Percentiles rank a stretch among this genome's conserved stretches.
Conservation (phyloP, 352 stramenopile species). For the Globisporangium splendens region DNA sequence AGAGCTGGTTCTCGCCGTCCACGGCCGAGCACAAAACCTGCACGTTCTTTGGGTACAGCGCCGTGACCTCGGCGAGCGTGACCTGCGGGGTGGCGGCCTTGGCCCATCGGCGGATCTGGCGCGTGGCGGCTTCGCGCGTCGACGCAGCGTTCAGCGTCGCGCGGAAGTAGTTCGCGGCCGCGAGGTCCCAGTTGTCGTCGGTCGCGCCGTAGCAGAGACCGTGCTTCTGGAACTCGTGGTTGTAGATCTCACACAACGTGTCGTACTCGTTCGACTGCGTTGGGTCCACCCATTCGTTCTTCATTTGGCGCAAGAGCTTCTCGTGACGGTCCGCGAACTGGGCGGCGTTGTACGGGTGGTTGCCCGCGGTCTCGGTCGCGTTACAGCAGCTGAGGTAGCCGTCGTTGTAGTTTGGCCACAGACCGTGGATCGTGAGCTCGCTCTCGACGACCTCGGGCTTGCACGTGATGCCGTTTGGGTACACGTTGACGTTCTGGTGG, state of each 20-base stretch:
- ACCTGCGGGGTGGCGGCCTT: slow-evolving; percentile 12
- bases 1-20: slow-evolving; percentile 21
- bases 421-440: slow-evolving; percentile 63
- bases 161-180: slow-evolving; percentile 61
- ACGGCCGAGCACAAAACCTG: slow-evolving; percentile 25
- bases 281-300: slow-evolving; percentile 53
- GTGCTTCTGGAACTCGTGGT: slow-evolving; percentile 85
- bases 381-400: slow-evolving; percentile 69
- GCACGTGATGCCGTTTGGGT: slow-evolving; percentile 50
- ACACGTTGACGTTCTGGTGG: slow-evolving; percentile 64
- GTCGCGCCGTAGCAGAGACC: slow-evolving; percentile 62
- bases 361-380: slow-evolving; percentile 38
- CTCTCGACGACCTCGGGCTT: slow-evolving; percentile 33
- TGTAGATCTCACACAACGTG: slow-evolving; percentile 72
- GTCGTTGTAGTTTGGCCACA: slow-evolving; percentile 74
- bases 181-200: slow-evolving; percentile 43
- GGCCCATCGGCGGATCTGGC: slow-evolving; percentile 55
- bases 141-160: slow-evolving; percentile 48
- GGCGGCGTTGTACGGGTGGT: slow-evolving; percentile 48
- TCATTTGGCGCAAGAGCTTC: slow-evolving; percentile 47
- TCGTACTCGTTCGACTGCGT: slow-evolving; percentile 43
- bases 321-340: slow-evolving; percentile 41
- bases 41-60: slow-evolving; percentile 22
- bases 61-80: slow-evolving; percentile 22
- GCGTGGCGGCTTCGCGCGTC: slow-evolving; percentile 28